Base-by-base conservation (phyloP, 2,329 filamentous ascomycete genomes). In the Penicillium sp. region DNA sequence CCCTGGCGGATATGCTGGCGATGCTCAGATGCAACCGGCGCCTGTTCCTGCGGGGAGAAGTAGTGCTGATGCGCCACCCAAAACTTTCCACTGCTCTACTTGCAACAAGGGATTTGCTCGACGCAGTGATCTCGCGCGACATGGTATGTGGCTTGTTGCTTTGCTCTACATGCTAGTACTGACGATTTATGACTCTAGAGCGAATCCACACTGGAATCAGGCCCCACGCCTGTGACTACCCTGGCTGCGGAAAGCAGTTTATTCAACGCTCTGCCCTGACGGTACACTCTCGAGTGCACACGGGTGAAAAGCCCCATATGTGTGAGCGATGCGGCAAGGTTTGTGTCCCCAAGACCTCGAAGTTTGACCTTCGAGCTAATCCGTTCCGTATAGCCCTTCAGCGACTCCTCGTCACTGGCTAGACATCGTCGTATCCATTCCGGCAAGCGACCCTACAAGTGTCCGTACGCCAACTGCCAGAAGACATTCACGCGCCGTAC, bases 401-500 rank as follows among this genome's bases (percentile, higher is more conserved):
- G 92, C 67, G 94, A 99, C 70, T 95, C 90, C 42, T 96, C 90
- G 66, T 97, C 92, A 16, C 79, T 99, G 20, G 94, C 94, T 13
- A 84, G 94, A 49, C 94, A 99, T 74, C 86, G 94, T 53, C 85
- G 94, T 58, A 97, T 96, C 54, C 94, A 99, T 69, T 95, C 90
- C 4, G 94, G 94, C 53, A 96, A 94, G 74, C 83, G 94, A 44
- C 94, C 94, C 1, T 99, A 97, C 79, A 96, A 96, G 73, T 99
- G 94, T 74, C 92, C 92, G 1, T 97, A 94, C 65, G 92, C 91
- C 53, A 92, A 96, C 71, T 99, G 94, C 73, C 92, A 97, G 69
- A 97, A 97, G 81, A 97, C 92, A 0, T 99, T 99, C 67, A 99
- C 94, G 9, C 87, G 94, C 51, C 88, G 92, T 58, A 97, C 94